Base-by-base conservation (phyloP, 371 early-diverging fungal species). In the Mitosporidium daphniae region DNA sequence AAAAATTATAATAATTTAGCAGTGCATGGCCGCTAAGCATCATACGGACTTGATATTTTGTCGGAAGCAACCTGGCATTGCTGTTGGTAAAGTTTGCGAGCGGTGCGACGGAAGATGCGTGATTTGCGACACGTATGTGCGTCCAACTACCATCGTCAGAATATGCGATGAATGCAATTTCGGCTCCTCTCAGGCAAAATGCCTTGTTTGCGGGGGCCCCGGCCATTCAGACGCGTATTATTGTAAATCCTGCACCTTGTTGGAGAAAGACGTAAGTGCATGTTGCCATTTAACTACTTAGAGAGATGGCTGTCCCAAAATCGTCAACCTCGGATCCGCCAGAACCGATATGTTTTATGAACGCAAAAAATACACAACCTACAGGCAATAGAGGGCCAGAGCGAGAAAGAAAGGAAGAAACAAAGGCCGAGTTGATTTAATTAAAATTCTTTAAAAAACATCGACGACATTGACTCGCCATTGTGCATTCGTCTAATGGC, bases 81-180 rank as follows among this genome's bases (percentile, higher is more conserved):
- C 20, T 6, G 5, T 27, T 6, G 27, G 27, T 10, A 27, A 14
- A 15, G 3, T 18, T 3, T 34, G 35, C 17, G 17, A 3, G 3
- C n/a, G 3, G 11, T 20, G 65, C 44, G 89, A 82, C 42, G 84
- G 89, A 31, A 55, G 52, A 40, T 86, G 89, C 37, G 68, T 78
- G 14, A 63, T 86, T 35, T 86, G 89, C 39, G 89, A 82, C 43
- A 70, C 71, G 42, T 67, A 66, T 29, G 82, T 80, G 8, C 52
- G 63, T n/a, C 75, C 74, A 17, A 58, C 64, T 16, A 72, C 65
- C 9, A 31, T 64, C 17, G 84, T 77, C 10, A 61, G 63, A 22
- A 70, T 82, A 24, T 86, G 89, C 42, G 82, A 78, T 34, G 84
- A 82, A 39, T 80, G 82, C 49, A 80, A 80, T 51, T 82, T 71